Evolutionary conservation across 1,284 basidiomycete genomes (phyloP).

Genomic region (Kalmanozyma brasiliensis): DNA sequence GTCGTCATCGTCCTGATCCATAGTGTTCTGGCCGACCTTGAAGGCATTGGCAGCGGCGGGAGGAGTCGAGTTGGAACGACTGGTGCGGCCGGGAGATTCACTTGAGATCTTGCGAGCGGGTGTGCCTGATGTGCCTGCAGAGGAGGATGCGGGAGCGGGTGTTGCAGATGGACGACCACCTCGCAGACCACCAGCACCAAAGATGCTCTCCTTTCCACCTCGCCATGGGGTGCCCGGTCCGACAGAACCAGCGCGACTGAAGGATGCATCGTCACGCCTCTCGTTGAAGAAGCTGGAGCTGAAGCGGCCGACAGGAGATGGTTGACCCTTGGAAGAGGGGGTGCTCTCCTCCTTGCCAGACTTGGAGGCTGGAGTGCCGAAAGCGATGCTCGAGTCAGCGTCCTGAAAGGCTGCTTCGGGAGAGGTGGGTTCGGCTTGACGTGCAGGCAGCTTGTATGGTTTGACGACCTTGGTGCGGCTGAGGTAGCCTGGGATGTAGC

Average conservation of each 20-base stretch:
- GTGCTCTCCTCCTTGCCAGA: conserved; percentile 43
- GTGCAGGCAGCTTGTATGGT: conserved; percentile 48
- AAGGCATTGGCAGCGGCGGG: conserved; percentile 34
- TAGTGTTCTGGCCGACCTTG: conserved; percentile 14
- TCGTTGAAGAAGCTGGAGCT: conserved; percentile 59
- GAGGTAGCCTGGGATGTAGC: conserved; percentile 51
- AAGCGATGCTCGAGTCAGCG: conserved; percentile 40
- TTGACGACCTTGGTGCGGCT: conserved; percentile 47
- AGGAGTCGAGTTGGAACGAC: conserved; percentile 40
- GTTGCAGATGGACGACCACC: conserved; percentile 46
- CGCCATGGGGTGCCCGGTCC: conserved; percentile 37
- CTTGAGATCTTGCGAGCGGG: conserved; percentile 34
- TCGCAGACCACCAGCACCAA: conserved; percentile 56
- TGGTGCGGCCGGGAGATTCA: conserved; percentile 31
- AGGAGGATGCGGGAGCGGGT: conserved; percentile 23
- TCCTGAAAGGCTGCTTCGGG: conserved; percentile 43
- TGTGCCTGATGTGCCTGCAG: conserved; percentile 12
- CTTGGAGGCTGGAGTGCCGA: conserved; percentile 53
- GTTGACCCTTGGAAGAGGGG: conserved; percentile 33
- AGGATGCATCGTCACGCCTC: conserved; percentile 37
- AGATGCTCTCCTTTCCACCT: conserved; percentile 56
- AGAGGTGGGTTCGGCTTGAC: conserved; percentile 40
- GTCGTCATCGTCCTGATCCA: conserved; percentile 50
- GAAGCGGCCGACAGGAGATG: conserved; percentile 51
- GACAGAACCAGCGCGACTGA: conserved; percentile 28